These are phyloP conservation scores for Chenopodium berlandieri DNA, from an alignment of 148 eudicot genomes.

Conservation along the genomic window DNA sequence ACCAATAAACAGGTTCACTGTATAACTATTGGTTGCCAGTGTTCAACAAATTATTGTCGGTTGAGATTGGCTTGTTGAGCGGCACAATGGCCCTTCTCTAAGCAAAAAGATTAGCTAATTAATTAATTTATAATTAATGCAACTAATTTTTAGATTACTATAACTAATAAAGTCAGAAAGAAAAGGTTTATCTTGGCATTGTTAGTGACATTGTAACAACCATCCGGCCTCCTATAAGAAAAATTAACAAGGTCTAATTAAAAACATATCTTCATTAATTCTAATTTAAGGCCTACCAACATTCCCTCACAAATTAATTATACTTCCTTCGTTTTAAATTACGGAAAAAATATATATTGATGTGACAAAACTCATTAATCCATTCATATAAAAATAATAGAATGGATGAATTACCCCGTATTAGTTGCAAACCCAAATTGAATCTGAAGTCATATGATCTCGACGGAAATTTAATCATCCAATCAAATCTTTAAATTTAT, in stretches of 20 bases:
- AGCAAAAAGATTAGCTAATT: not conserved
- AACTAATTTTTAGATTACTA: not conserved
- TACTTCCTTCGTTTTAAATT: too few species aligned
- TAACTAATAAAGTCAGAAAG: not conserved
- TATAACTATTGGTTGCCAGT: not conserved
- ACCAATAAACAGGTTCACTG: not conserved
- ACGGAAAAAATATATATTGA: not conserved
- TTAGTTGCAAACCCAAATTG: too few species aligned
- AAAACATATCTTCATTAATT: too few species aligned
- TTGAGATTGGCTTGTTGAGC: not conserved
- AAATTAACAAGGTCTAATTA: not conserved
- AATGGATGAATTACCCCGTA: too few species aligned
- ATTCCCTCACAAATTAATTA: not conserved
- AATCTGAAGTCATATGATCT: too few species aligned
- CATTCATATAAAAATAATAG: too few species aligned
- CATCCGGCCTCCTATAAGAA: not conserved
- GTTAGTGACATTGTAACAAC: slow-evolving; percentile 1
- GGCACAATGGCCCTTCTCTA: not conserved
- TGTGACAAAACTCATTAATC: not conserved
- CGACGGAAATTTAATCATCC: too few species aligned
- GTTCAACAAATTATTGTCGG: not conserved
- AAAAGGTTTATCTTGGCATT: not conserved
- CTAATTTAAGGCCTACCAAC: not conserved
- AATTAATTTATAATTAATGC: not conserved
- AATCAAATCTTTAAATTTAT: too few species aligned